A percentile compares a stretch with the other conserved stretches of the same genome.
phyloP scores from a whole-genome alignment of 192 early-diverging fungal genomes.

The Podila epicladia region DNA sequence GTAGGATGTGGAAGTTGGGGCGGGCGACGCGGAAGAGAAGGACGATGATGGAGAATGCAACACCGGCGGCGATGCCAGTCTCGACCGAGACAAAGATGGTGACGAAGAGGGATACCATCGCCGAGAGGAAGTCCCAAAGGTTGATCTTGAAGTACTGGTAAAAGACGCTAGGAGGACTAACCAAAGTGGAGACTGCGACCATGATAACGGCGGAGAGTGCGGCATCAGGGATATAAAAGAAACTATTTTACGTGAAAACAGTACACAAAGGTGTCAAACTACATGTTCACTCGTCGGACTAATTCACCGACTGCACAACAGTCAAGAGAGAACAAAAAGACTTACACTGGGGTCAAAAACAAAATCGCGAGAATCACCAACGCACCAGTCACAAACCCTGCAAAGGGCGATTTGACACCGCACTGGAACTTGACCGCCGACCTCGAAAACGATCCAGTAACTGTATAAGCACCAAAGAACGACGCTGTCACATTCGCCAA shows the following conservation, averaged over 20 bases:
- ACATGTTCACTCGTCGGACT: not conserved
- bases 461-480: constrained; percentile 88
- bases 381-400: constrained; percentile 78
- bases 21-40: constrained; percentile 82
- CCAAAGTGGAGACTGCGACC: constrained; percentile 37
- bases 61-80: constrained; percentile 82
- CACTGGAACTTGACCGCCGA: constrained; percentile 91
- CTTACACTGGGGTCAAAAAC: constrained; percentile 73
- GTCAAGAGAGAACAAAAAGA: not conserved
- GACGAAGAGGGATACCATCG: constrained; percentile 54
- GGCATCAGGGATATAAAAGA: constrained; percentile 88
- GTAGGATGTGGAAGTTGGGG: constrained; percentile 65
- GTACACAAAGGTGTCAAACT: not conserved
- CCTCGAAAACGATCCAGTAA: constrained; percentile 94
- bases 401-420: constrained; percentile 84
- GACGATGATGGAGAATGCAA: constrained; percentile 75
- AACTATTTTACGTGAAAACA: constrained; percentile 28
- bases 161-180: constrained; percentile 52
- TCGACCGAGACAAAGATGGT: constrained; percentile 71
- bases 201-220: constrained; percentile 61
- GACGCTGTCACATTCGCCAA: constrained; percentile 85
- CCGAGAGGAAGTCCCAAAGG: constrained; percentile 46
- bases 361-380: constrained; percentile 88
- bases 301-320: not conserved
- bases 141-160: constrained; percentile 51